Conservation (phyloP, 2,329 filamentous ascomycete genomes). For the Pseudocercospora cruenta region DNA sequence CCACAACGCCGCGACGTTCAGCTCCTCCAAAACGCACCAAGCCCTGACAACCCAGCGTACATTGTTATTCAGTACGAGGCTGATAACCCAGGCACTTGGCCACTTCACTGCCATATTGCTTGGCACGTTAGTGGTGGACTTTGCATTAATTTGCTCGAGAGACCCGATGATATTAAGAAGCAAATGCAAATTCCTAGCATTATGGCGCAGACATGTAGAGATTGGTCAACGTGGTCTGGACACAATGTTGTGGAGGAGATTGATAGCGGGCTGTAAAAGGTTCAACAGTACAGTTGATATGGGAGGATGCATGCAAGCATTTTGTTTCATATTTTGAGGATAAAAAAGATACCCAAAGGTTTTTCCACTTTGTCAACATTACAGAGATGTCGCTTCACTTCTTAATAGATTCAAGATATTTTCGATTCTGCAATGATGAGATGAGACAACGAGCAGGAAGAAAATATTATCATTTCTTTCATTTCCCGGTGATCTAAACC, state of each 20-base stretch:
- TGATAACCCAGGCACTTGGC: conserved; percentile 54
- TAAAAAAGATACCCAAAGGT: conserved; percentile 4
- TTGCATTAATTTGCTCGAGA: conserved; percentile 39
- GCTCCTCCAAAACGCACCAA: conserved; percentile 45
- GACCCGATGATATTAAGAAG: conserved; percentile 32
- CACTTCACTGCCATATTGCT: conserved; percentile 42
- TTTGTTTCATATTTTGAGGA: not conserved
- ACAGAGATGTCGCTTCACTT: not conserved
- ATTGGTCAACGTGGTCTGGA: conserved; percentile 39
- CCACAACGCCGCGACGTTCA: conserved; percentile 58
- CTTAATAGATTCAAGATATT: not conserved
- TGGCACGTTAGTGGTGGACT: conserved; percentile 40
- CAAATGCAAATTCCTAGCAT: conserved; percentile 34
- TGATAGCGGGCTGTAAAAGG: conserved; percentile 35
- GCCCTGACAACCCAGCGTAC: conserved; percentile 34
- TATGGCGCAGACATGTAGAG: conserved; percentile 39
- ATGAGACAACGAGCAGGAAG: not conserved
- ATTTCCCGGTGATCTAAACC: too few species aligned
- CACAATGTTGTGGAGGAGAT: conserved; percentile 38
- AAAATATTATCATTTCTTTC: too few species aligned
- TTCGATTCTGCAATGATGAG: not conserved
- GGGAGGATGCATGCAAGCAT: too few species aligned
- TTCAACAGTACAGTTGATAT: not conserved
- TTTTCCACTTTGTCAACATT: not conserved
- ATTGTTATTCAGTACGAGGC: conserved; percentile 50